These are phyloP conservation scores for Trichocladium antarcticum DNA, from an alignment of 495 filamentous ascomycete species.

Conservation along the genomic window DNA sequence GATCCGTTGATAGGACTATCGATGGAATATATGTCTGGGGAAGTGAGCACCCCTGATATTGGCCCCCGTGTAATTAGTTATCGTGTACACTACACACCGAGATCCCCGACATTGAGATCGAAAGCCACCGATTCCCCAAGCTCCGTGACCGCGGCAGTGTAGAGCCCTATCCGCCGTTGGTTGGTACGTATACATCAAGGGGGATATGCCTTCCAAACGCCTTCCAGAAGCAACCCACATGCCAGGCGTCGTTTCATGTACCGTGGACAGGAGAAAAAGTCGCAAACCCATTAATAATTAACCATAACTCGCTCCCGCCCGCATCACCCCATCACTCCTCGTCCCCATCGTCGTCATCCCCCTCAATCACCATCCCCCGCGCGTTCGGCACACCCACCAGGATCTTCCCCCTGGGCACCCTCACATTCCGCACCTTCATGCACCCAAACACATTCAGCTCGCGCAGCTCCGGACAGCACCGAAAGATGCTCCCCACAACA, in stretches of 20 bases:
- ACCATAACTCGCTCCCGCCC: not conserved
- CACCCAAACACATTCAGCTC: conserved; percentile 74
- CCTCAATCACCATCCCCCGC: conserved; percentile 44
- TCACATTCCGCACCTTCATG: conserved; percentile 61
- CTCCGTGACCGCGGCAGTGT: no score
- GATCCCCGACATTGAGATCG: no score
- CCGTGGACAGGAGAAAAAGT: not conserved
- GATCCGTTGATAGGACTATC: no score
- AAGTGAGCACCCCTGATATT: no score
- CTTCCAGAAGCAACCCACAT: not conserved
- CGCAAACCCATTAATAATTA: not conserved
- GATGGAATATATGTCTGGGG: no score
- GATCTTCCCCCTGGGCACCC: conserved; percentile 60
- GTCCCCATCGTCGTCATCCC: conserved; percentile 21
- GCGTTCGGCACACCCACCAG: conserved; percentile 69
- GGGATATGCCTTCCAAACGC: not conserved
- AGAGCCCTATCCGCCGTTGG: no score
- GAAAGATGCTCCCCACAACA: conserved; percentile 61
- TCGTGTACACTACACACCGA: no score
- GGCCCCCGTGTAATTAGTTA: no score
- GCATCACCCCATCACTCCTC: not conserved
- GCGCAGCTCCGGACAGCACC: conserved; percentile 58
- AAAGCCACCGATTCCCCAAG: no score
- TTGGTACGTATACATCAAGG: no score
- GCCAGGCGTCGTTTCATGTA: not conserved